Percentiles rank a stretch among this genome's conserved stretches.
phyloP scores from a whole-genome alignment of 306 rosid species.

The Aeschynomene evenia region DNA sequence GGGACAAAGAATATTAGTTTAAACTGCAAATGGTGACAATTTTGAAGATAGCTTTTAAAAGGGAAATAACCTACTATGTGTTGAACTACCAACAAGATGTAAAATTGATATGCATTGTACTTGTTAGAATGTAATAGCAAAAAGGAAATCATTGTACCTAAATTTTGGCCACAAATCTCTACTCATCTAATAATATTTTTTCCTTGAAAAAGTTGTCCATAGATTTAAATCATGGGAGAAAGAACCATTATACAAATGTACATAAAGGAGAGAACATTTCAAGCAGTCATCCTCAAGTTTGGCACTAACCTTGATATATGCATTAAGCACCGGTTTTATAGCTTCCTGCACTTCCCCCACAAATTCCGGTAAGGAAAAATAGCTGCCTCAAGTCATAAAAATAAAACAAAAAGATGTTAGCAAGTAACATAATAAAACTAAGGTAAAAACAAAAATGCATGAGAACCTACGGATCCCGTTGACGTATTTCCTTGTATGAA shows the following conservation, averaged over 20 bases:
- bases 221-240: background rate
- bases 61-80: background rate
- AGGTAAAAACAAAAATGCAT: constrained; percentile 18
- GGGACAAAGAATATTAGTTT: background rate
- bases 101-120: background rate
- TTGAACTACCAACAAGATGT: background rate
- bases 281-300: constrained; percentile 20
- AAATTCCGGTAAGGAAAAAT: constrained; percentile 82
- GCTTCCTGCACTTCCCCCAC: constrained; percentile 83
- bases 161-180: background rate
- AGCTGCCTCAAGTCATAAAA: constrained; percentile 43
- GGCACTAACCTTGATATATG: constrained; percentile 69
- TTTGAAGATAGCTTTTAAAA: background rate
- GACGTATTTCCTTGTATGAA: constrained; percentile 81
- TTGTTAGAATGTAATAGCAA: constrained; percentile 3
- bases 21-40: background rate
- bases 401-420: constrained; percentile 26
- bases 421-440: constrained; percentile 3
- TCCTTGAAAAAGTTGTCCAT: too few relatives aligned
- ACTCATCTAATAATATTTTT: too few relatives aligned
- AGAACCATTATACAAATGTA: background rate
- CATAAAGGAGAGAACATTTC: background rate
- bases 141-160: background rate
- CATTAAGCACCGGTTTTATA: constrained; percentile 83
- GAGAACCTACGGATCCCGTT: constrained; percentile 79